Base-by-base conservation (phyloP, 1,139 yeast genomes). In the Ogataea hybrid region DNA sequence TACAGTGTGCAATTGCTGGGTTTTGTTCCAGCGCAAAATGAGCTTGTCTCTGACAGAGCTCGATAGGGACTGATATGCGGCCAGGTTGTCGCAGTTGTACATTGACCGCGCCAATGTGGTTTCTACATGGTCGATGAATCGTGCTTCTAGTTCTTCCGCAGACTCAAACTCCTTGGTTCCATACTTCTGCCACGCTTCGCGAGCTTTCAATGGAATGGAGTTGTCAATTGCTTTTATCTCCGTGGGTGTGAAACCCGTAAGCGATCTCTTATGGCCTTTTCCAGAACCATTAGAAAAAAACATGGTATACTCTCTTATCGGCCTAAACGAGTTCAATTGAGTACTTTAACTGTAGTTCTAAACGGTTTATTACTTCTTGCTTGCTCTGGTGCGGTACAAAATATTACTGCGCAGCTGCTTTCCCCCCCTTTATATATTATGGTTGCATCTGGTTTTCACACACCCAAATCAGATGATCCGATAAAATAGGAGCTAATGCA, bases 51-150 rank as follows among this genome's bases (percentile, higher is more conserved):
- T 72, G 45, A 89, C 75, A 17, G 95, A 73, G 56, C 72, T 73
- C 3, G 96, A 81, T 29, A 95, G 79, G 1, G 97, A 96, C 61
- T 86, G 95, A 61, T 89, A 90, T 17, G 96, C 96, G 33, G 96
- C 96, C 62, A 88, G 71, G 46, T 83, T 82, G 62, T 89, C 97
- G 68, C 96, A 88, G 62, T 90, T 89, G 73, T 85, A 87, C 72
- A 89, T 70, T 32, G 92, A 87, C 57, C 97, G 76, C 18, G 95
- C 97, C 59, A 90, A 71, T 1, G 92, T 79, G 34, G 95, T 84
- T 66, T 89, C 97, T 35, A 89, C 96, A 62, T 89, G 95, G 53
- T 79, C 77, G 41, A 89, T 85, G 61, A 90, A 86, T 48, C 75
- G 75, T 37, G 69, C 61, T 61, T 88, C 87, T 59, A 89, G 85